Base-by-base conservation (phyloP, 768 basidiomycete genomes). In the Hericium erinaceus region DNA sequence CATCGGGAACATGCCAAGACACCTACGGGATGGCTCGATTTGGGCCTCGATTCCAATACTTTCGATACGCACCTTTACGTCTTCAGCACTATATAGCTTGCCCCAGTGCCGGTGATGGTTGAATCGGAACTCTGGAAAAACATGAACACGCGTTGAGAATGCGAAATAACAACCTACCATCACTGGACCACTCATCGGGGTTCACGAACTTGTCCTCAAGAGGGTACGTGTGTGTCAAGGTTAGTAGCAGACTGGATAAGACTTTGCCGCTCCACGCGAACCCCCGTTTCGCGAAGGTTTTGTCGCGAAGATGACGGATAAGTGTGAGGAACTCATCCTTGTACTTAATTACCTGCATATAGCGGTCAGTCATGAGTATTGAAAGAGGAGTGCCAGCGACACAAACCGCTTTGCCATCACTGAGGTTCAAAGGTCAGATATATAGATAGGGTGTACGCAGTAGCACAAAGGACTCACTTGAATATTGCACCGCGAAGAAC, bases 141-240 rank as follows among this genome's bases (percentile, higher is more conserved):
- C 18, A 33, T 55, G 28, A 48, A 37, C 20, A 46, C 48, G 44
- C 15, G 57, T 59, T 46, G 41, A 39, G 12, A 6, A 11, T 33
- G 6, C 48, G 26, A 39, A 57, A 18, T 20, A 53, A 24, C 20
- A 37, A 22, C 24, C 46, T 57, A 90, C 92, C 85, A 66, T 83
- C 75, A 61, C 83, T 85, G 0, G 77, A 67, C 86, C 89, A 89
- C 61, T 89, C 86, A 5, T 84, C 80, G 0, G 81, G 77, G 61
- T 94, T 92, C 39, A 89, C 83, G 61, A 91, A 91, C 61, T 81
- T 83, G 67, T 88, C 87, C 65, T 95, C 91, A 54, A 82, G 68
- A 4, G 89, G 84, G 70, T 91, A 93, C 1, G 87, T 86, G 57
- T 91, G 84, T 1, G 88, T 89, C 46, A 93, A 70, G 0, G 90